Base-by-base conservation (phyloP, 2,329 filamentous ascomycete species). In the Xylaria multiplex region DNA sequence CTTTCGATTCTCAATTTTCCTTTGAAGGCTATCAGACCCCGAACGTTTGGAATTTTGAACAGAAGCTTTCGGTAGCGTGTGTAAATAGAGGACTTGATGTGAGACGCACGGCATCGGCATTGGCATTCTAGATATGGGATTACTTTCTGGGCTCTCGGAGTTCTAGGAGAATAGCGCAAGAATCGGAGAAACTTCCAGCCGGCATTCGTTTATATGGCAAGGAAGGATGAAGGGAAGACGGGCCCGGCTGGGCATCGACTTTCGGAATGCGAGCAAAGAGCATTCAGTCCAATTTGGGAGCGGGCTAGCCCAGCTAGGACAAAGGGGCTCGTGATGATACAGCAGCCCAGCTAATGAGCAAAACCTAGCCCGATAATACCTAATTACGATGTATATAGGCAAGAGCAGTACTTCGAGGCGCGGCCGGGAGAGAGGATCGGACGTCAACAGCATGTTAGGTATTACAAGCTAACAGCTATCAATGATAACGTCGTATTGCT, bases 51-150 rank as follows among this genome's bases (percentile, higher is more conserved):
- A 27, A 72, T 73, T 75, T 76, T 73, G 73, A 71, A 74, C 67
- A 76, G 72, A 70, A 73, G 77, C 74, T 77, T 77, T 73, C 68
- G 71, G 76, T 76, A 77, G 77, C 76, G 72, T 78, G 77, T 83
- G 80, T 83, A 83, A 79, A 83, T 83, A 83, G 77, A 82, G 77
- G 77, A 78, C 77, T 80, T 81, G 77, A 81, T 81, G 79, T 83
- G 80, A 81, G 81, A 81, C 81, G 80, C 79, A 81, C 77, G 79
- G 81, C 79, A 82, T 81, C 73, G 79, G 79, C 78, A 81, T 81
- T 80, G 77, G 79, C 79, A 81, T 81, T 79, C 77, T 82, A 82
- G 80, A 82, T 78, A 75, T 77, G 75, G 77, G 78, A 78, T 73
- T 74, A 72, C 70, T 76, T 79, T 75, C 72, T 75, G 74, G 77